Evolutionary conservation across 2,329 filamentous ascomycete genomes (phyloP).

Genomic region (Annulohypoxylon truncatum): DNA sequence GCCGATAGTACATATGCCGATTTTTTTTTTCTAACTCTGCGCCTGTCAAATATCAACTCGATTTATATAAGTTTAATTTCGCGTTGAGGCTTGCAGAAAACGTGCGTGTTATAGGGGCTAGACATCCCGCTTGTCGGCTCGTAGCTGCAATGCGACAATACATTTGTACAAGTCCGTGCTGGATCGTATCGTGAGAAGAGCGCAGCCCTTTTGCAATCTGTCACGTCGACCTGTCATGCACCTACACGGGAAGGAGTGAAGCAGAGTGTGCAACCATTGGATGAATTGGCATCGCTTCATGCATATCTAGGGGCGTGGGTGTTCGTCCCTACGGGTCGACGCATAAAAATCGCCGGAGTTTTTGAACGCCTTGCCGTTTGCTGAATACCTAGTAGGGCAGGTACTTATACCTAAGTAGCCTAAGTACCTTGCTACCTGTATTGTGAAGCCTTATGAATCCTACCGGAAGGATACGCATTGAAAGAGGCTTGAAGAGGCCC

Average conservation of each 20-base stretch:
- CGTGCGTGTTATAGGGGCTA: neutral
- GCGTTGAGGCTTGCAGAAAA: conserved; percentile 2
- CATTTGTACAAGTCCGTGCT: conserved; percentile 18
- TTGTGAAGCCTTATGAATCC: conserved; percentile 4
- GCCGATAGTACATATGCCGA: neutral
- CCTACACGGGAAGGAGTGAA: conserved; percentile 23
- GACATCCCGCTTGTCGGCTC: conserved; percentile 8
- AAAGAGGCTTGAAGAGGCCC: conserved; percentile 3
- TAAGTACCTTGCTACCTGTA: neutral
- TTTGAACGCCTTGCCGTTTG: conserved; percentile 3
- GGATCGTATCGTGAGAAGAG: conserved; percentile 10
- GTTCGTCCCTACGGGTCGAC: conserved; percentile 10
- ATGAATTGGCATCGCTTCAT: conserved; percentile 15
- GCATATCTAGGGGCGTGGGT: conserved; percentile 17
- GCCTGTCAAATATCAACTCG: conserved; percentile 18
- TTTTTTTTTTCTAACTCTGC: neutral
- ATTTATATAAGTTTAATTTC: conserved; percentile 9
- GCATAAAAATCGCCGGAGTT: conserved; percentile 32
- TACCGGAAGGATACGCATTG: neutral
- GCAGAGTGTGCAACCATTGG: conserved; percentile 24
- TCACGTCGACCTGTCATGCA: conserved; percentile 35
- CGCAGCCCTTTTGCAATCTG: neutral
- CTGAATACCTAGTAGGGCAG: neutral
- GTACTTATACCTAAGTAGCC: neutral
- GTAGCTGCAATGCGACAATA: conserved; percentile 23